These are phyloP conservation scores for Sphaerostilbella broomeana DNA, from an alignment of 2,329 filamentous ascomycete genomes.

Conservation along the genomic window DNA sequence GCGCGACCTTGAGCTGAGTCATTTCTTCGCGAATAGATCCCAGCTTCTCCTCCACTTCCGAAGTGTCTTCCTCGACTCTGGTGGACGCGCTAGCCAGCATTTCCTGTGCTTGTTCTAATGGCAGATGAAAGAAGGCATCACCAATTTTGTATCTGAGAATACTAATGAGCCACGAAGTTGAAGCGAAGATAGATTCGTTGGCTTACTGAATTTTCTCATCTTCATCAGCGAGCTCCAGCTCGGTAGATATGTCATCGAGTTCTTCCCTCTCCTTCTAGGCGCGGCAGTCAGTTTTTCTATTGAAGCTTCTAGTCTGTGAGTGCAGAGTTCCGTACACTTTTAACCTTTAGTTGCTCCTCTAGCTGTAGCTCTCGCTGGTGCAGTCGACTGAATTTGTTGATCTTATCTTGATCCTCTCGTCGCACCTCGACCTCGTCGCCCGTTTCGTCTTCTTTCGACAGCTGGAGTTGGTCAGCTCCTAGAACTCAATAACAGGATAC, in stretches of 20 bases:
- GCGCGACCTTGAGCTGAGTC: slow-evolving; percentile 78
- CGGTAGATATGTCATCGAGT: slow-evolving; percentile 82
- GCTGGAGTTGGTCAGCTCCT: too few relatives aligned
- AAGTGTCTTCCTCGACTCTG: slow-evolving; percentile 70
- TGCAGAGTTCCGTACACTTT: slow-evolving; percentile 52
- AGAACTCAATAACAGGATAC: too few relatives aligned
- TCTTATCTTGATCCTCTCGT: slow-evolving; percentile 96
- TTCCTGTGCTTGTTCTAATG: slow-evolving; percentile 77
- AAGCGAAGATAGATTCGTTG: neutral
- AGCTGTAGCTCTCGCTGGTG: slow-evolving; percentile 77
- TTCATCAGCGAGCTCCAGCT: slow-evolving; percentile 91
- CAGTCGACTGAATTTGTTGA: slow-evolving; percentile 93
- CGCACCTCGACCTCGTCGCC: slow-evolving; percentile 83
- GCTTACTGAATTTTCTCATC: slow-evolving; percentile 85
- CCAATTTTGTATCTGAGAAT: slow-evolving; percentile 81
- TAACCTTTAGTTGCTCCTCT: slow-evolving; percentile 72
- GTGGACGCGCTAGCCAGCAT: slow-evolving; percentile 67
- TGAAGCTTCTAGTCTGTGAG: slow-evolving; percentile 13
- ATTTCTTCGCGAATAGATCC: slow-evolving; percentile 75
- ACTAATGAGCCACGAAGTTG: slow-evolving; percentile 6
- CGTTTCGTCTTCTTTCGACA: slow-evolving; percentile 89
- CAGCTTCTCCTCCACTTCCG: slow-evolving; percentile 69
- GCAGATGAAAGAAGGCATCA: slow-evolving; percentile 86
- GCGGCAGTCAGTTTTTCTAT: slow-evolving; percentile 16
- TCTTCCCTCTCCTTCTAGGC: slow-evolving; percentile 95